Evolutionary conservation across 2,329 filamentous ascomycete genomes (phyloP).

Genomic region (Penicillium digitatum): DNA sequence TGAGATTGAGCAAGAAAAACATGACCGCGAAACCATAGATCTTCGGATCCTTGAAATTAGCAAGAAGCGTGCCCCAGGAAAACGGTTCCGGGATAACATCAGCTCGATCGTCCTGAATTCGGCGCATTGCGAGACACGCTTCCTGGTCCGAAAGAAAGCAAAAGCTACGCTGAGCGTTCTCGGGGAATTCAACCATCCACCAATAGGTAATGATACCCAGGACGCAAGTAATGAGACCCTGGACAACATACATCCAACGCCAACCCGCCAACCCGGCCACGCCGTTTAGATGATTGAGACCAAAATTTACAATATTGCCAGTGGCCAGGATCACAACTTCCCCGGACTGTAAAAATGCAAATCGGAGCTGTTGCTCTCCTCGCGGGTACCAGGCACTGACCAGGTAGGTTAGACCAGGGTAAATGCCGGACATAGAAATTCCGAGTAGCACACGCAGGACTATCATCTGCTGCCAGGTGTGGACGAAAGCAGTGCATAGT

Average conservation of each 20-base stretch:
- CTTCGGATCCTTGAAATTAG: slow-evolving; percentile 57
- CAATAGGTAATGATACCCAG: slow-evolving; percentile 61
- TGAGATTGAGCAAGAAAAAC: slow-evolving; percentile 62
- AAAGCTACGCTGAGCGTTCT: slow-evolving; percentile 55
- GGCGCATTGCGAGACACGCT: slow-evolving; percentile 52
- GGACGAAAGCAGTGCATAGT: slow-evolving; percentile 64
- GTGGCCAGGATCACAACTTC: slow-evolving; percentile 64
- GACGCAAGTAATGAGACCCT: slow-evolving; percentile 58
- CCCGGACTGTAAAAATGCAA: slow-evolving; percentile 61
- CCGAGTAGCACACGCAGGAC: slow-evolving; percentile 62
- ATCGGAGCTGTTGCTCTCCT: slow-evolving; percentile 62
- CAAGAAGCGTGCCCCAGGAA: slow-evolving; percentile 52
- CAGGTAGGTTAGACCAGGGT: slow-evolving; percentile 44
- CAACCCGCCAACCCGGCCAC: slow-evolving; percentile 56
- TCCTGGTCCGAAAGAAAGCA: slow-evolving; percentile 57
- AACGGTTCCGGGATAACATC: slow-evolving; percentile 58
- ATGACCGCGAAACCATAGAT: slow-evolving; percentile 62
- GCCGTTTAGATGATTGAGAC: slow-evolving; percentile 61
- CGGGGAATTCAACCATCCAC: slow-evolving; percentile 69
- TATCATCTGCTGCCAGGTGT: slow-evolving; percentile 67
- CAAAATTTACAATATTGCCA: slow-evolving; percentile 64
- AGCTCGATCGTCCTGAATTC: slow-evolving; percentile 59
- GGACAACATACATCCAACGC: slow-evolving; percentile 67
- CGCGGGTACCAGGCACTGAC: slow-evolving; percentile 60
- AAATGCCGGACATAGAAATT: slow-evolving; percentile 54